A percentile compares a stretch with the other conserved stretches of the same genome.
Conservation (phyloP, 768 basidiomycete species). For the Podaxis pistillaris region DNA sequence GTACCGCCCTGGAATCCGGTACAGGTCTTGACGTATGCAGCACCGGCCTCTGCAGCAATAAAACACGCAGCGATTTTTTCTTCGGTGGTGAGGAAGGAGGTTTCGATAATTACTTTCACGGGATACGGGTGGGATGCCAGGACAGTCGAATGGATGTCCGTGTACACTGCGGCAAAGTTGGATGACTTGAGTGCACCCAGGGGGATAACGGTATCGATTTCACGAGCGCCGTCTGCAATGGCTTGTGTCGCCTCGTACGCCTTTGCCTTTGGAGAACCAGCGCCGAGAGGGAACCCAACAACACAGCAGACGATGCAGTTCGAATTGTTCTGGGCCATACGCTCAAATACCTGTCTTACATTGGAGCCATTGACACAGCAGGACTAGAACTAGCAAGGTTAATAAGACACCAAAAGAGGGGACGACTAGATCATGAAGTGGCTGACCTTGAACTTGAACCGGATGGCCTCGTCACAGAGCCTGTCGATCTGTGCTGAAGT, state of each 20-base stretch:
- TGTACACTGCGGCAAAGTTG: slow-evolving; percentile 32
- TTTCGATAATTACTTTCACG: slow-evolving; percentile 55
- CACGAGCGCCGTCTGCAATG: slow-evolving; percentile 43
- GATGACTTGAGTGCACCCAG: slow-evolving; percentile 44
- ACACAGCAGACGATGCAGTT: slow-evolving; percentile 43
- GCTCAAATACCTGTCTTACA: slow-evolving; percentile 38
- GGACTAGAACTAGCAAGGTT: slow-evolving; percentile 30
- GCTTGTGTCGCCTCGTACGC: slow-evolving; percentile 48
- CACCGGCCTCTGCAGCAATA: slow-evolving; percentile 49
- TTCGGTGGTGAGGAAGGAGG: slow-evolving; percentile 40
- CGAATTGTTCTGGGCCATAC: slow-evolving; percentile 35
- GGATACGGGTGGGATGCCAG: slow-evolving; percentile 28
- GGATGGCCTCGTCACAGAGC: slow-evolving; percentile 47
- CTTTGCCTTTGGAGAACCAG: slow-evolving; percentile 40
- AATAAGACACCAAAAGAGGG: neutral
- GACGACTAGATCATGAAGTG: neutral
- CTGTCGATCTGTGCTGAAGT: slow-evolving; percentile 42
- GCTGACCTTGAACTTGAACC: slow-evolving; percentile 46
- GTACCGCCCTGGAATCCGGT: slow-evolving; percentile 48
- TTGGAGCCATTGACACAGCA: slow-evolving; percentile 51
- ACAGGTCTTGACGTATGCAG: slow-evolving; percentile 52
- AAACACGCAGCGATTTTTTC: slow-evolving; percentile 47
- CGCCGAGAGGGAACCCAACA: slow-evolving; percentile 51
- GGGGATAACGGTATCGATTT: slow-evolving; percentile 53
- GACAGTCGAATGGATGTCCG: slow-evolving; percentile 41